Conservation (phyloP, 805 yeast genomes). For the Candida gorgasii region DNA sequence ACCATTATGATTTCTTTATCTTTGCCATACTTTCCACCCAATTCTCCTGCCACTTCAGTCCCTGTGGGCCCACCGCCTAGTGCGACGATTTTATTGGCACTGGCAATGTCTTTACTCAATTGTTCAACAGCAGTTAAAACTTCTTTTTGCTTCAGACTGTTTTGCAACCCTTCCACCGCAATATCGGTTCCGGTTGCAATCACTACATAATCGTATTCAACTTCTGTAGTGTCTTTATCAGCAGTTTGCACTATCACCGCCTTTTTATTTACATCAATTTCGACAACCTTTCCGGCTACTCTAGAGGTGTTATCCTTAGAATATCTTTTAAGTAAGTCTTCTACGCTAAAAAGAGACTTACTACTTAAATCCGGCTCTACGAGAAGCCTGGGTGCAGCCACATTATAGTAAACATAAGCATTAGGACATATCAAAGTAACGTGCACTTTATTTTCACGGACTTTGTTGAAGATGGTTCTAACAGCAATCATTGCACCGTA, state of each 20-base stretch:
- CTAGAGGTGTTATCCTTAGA: neutral
- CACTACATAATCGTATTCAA: constrained; percentile 31
- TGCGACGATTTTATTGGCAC: constrained; percentile 31
- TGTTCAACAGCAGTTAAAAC: constrained; percentile 14
- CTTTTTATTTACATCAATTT: neutral
- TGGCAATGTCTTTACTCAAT: constrained; percentile 19
- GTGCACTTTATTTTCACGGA: neutral
- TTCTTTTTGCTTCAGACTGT: constrained; percentile 18
- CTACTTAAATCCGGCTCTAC: neutral
- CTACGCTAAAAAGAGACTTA: neutral
- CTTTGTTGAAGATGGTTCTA: neutral
- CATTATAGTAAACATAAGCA: neutral
- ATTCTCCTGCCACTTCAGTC: constrained; percentile 39
- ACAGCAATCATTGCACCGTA: neutral
- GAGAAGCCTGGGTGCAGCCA: neutral
- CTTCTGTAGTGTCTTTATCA: neutral
- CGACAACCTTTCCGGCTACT: neutral
- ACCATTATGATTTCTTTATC: constrained; percentile 16
- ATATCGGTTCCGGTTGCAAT: constrained; percentile 33
- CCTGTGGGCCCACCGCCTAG: constrained; percentile 41
- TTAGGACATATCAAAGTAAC: neutral
- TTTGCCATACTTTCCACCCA: constrained; percentile 18
- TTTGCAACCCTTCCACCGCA: constrained; percentile 28
- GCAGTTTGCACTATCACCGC: neutral
- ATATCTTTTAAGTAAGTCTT: neutral